These are phyloP conservation scores for Phanerodontia chrysosporium DNA, from an alignment of 768 basidiomycete genomes.

Conservation along the genomic window DNA sequence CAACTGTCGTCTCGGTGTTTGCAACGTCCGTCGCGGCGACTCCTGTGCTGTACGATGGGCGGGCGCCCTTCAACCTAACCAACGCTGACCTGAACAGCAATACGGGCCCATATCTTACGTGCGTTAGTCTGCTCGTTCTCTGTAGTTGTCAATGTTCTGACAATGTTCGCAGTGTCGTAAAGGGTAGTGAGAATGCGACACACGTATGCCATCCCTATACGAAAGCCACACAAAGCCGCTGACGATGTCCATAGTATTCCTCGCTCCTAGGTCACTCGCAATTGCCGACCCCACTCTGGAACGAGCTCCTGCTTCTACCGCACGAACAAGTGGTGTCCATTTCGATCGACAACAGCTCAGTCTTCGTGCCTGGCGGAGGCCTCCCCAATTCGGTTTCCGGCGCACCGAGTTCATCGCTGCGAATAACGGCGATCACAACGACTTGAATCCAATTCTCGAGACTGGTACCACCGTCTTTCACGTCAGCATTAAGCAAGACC, in stretches of 20 bases:
- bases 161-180: slow-evolving; percentile 40
- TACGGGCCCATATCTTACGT: slow-evolving; percentile 53
- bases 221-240: background rate
- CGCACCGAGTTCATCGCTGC: slow-evolving; percentile 57
- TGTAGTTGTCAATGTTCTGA: background rate
- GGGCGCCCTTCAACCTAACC: slow-evolving; percentile 42
- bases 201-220: slow-evolving; percentile 33
- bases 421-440: slow-evolving; percentile 32
- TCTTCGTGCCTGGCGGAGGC: slow-evolving; percentile 49
- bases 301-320: slow-evolving; percentile 23
- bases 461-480: slow-evolving; percentile 44
- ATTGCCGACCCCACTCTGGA: slow-evolving; percentile 50
- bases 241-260: slow-evolving; percentile 35
- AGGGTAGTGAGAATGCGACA: slow-evolving; percentile 47
- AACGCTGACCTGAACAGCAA: slow-evolving; percentile 41
- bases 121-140: slow-evolving; percentile 16
- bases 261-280: slow-evolving; percentile 34
- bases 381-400: slow-evolving; percentile 52
- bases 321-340: slow-evolving; percentile 49
- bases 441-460: slow-evolving; percentile 38
- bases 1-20: background rate
- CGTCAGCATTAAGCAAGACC: slow-evolving; percentile 42
- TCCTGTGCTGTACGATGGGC: slow-evolving; percentile 49
- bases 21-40: slow-evolving; percentile 20
- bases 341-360: slow-evolving; percentile 52